Percentiles rank a stretch among this genome's conserved stretches.
phyloP scores from a whole-genome alignment of 495 filamentous ascomycete genomes.

The Penicillium lagena region DNA sequence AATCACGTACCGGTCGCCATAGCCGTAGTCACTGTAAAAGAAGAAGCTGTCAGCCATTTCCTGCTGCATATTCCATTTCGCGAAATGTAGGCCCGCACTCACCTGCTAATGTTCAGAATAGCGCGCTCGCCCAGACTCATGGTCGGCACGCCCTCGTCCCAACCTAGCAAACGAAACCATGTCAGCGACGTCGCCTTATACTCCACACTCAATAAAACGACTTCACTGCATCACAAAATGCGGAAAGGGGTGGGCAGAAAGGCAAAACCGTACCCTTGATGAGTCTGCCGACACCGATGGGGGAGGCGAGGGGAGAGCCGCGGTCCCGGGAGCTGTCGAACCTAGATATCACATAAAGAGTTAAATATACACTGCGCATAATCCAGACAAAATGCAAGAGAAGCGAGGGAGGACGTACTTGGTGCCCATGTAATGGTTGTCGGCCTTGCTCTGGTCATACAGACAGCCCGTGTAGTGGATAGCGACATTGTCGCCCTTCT shows the following conservation, averaged over 20 bases:
- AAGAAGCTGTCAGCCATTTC: constrained; percentile 16
- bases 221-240: background rate
- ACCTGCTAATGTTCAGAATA: constrained; percentile 71
- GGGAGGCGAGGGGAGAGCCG: constrained; percentile 54
- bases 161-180: constrained; percentile 44
- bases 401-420: constrained; percentile 32
- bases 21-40: constrained; percentile 62
- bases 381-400: background rate
- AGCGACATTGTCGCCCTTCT: constrained; percentile 57
- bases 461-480: constrained; percentile 84
- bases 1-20: constrained; percentile 59
- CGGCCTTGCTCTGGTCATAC: constrained; percentile 50
- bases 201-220: too few relatives aligned
- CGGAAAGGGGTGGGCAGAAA: background rate
- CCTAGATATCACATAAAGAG: constrained; percentile 29
- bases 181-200: too few relatives aligned
- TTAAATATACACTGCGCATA: background rate
- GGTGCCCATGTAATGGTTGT: constrained; percentile 41
- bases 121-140: constrained; percentile 82
- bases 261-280: constrained; percentile 58
- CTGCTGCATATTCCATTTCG: background rate
- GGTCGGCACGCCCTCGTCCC: constrained; percentile 76
- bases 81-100: constrained; percentile 22
- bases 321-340: constrained; percentile 67
- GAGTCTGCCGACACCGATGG: constrained; percentile 69